Evolutionary conservation across 2,329 filamentous ascomycete species (phyloP).

Genomic region (Ceratocystis variospora): DNA sequence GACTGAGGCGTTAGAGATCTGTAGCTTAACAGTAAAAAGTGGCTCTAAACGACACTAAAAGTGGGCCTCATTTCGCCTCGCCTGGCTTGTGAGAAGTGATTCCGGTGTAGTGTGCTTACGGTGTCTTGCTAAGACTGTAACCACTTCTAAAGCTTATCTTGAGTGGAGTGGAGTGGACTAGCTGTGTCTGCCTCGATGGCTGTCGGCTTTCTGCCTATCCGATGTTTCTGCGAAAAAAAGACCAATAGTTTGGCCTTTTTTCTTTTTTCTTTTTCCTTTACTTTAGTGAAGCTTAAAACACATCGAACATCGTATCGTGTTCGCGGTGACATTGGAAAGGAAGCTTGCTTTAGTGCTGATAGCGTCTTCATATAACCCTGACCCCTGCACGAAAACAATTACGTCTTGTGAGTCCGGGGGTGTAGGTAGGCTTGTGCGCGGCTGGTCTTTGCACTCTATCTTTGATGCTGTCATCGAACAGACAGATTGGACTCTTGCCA

Average conservation of each 20-base stretch:
- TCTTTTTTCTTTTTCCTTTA: too few relatives aligned
- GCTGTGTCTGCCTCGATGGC: neutral
- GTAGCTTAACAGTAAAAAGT: neutral
- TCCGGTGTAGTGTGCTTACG: neutral
- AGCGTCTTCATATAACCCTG: neutral
- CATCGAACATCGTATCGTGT: neutral
- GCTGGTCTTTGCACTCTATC: neutral
- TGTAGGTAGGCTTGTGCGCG: neutral
- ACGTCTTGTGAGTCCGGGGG: neutral
- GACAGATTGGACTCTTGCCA: neutral
- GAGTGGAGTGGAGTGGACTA: neutral
- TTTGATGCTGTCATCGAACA: neutral
- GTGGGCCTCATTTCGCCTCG: neutral
- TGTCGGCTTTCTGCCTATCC: too few relatives aligned
- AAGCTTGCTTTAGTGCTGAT: neutral
- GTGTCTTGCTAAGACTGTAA: neutral
- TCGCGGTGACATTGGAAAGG: neutral
- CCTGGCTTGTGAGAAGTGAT: neutral
- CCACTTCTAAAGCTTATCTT: neutral
- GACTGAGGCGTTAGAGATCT: neutral
- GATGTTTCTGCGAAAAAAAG: too few relatives aligned
- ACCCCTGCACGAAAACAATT: neutral
- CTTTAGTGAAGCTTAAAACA: neutral
- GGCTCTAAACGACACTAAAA: conserved; percentile 2
- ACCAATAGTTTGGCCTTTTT: too few relatives aligned